A percentile compares a stretch with the other conserved stretches of the same genome.
Conservation (phyloP, 208 protist genomes). For the Leishmania braziliensis region DNA sequence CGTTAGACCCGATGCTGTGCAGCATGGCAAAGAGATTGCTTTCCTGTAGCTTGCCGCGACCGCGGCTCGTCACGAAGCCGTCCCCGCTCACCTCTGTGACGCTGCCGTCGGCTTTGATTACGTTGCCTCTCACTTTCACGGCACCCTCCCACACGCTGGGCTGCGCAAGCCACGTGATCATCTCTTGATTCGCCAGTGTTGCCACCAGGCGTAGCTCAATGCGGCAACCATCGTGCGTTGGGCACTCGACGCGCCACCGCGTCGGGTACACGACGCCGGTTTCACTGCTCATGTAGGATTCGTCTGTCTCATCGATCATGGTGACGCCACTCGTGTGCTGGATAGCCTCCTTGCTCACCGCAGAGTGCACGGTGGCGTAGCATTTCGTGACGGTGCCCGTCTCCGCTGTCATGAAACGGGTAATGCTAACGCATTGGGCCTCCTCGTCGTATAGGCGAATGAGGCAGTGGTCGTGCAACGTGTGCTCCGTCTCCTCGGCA, state of each 20-base stretch:
- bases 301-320: conserved; percentile 24
- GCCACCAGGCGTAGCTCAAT: conserved; percentile 39
- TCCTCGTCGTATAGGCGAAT: conserved; percentile 54
- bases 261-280: conserved; percentile 52
- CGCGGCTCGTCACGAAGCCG: conserved; percentile 46
- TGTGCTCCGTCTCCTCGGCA: conserved; percentile 28
- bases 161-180: conserved; percentile 44
- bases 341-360: conserved; percentile 34
- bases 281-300: conserved; percentile 38
- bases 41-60: conserved; percentile 30
- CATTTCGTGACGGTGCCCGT: conserved; percentile 7
- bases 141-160: conserved; percentile 62
- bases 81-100: conserved; percentile 36
- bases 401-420: conserved; percentile 24
- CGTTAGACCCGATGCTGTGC: conserved; percentile 28
- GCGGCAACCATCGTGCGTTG: conserved; percentile 29
- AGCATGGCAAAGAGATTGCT: conserved; percentile 32
- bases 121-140: conserved; percentile 38
- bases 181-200: conserved; percentile 56
- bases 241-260: conserved; percentile 36
- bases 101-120: conserved; percentile 38
- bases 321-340: conserved; percentile 27
- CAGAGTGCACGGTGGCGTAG: conserved; percentile 37
- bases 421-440: conserved; percentile 36
- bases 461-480: conserved; percentile 40